A percentile compares a stretch with the other conserved stretches of the same genome.
Evolutionary conservation across 495 filamentous ascomycete genomes (phyloP).

Genomic region (Neohortaea acidophila): DNA sequence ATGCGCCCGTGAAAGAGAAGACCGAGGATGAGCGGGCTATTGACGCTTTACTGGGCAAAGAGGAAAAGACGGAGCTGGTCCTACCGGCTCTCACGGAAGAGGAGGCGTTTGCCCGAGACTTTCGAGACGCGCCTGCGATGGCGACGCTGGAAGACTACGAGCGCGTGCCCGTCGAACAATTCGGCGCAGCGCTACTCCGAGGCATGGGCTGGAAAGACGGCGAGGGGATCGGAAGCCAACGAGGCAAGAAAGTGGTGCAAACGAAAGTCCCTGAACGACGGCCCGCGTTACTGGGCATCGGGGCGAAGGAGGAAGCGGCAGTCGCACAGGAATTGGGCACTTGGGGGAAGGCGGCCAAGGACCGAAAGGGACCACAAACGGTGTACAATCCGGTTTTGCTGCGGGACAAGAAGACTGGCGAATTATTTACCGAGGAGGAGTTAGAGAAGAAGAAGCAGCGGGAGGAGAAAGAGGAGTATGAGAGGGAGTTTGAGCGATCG

Average conservation of each 20-base stretch:
- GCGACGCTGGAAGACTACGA: constrained; percentile 74
- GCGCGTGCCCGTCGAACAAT: constrained; percentile 80
- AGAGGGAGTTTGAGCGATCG: constrained; percentile 26
- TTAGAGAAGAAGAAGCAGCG: constrained; percentile 31
- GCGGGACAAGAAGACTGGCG: constrained; percentile 50
- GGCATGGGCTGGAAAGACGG: constrained; percentile 95
- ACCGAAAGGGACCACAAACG: constrained; percentile 36
- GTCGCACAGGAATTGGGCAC: constrained; percentile 61
- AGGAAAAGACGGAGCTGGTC: constrained; percentile 41
- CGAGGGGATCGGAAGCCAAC: constrained; percentile 45
- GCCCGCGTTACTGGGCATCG: constrained; percentile 72
- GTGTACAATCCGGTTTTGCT: constrained; percentile 55
- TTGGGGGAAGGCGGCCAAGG: constrained; percentile 55
- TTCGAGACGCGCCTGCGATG: constrained; percentile 55
- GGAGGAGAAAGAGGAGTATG: constrained; percentile 29
- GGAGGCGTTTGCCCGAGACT: constrained; percentile 50
- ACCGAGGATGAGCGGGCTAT: constrained; percentile 68
- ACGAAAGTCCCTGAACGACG: constrained; percentile 42
- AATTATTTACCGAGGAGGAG: constrained; percentile 50
- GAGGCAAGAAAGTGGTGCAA: constrained; percentile 31
- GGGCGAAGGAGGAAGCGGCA: constrained; percentile 56
- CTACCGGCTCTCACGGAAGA: constrained; percentile 50
- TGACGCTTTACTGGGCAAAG: constrained; percentile 55
- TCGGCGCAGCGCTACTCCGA: constrained; percentile 71
- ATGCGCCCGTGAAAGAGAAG: constrained; percentile 9